Evolutionary conservation across 164 flowering plant species (phyloP), one percentile per base, ranked within the genome.

Genomic region (Macadamia tetraphylla): DNA sequence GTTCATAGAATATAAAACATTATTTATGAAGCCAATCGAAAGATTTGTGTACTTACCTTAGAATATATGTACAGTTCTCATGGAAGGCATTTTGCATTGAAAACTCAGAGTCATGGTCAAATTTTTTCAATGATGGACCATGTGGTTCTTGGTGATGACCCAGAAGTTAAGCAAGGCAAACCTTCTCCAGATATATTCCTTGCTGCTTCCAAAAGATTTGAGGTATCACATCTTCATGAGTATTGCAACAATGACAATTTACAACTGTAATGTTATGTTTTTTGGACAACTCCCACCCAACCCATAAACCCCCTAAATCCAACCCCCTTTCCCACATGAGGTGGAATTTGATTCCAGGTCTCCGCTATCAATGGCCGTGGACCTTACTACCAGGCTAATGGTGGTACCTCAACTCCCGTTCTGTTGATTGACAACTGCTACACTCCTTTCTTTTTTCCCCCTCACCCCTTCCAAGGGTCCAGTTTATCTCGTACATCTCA

Each of bases 61-160:
- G 60, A 2, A 60, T 84, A 15, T 75, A 29, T 75, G 63, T 72
- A 58, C 89, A 94, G 98, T 32, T 82, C 96, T 60, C 93, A 85
- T 70, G 83, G 52, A 63, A 75, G 84, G 30, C 95, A 91, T 80
- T 94, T 87, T 79, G 93, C 78, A 57, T 74, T 94, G 79, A 94
- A 91, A 77, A 91, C 98, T 62, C 85, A 84, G 73, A 83, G 78
- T 42, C 98, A 94, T 70, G 73, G 85, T 67, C 95, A 91, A 62
- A 73, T 90, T 65, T 86, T 94, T 63, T 79, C 88, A 42, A 71
- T 87, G 84, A 94, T 94, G 98, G 92, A 94, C 80, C 97, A 94
- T 79, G 74, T 87, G 70, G 98, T 94, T 75, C 77, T 76, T 74
- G 98, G 98, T 44, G 98, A 94, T 85, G 97, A 94, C 73, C 97